Base-by-base conservation (phyloP, 225 moss, liverwort and hornwort species). In the Thuidium tamariscinum region DNA sequence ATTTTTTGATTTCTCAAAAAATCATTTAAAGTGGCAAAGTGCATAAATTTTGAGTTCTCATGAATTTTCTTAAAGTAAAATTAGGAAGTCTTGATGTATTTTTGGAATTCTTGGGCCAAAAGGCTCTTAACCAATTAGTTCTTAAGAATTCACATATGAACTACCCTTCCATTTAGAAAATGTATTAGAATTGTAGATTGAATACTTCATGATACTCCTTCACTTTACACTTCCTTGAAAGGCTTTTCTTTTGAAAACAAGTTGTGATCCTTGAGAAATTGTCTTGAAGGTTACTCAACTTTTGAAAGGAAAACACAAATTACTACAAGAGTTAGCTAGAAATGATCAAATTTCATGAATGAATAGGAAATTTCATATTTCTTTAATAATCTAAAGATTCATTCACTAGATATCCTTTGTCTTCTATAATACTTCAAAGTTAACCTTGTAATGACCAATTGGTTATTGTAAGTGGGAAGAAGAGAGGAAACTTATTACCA, bases 1-100 rank as follows among this genome's bases (percentile, higher is more conserved):
- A 46, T 73, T 9, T 8, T 51, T 0, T 3, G 0, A 0, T 52
- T 8, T 22, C 1, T 74, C 0, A 32, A 74, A 34, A n/a, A 34
- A 74, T 22, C 9, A 74, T 52, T 74, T 4, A 34, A 73, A 74
- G 20, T 21, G 1, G 5, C 3, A 6, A 15, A 75, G 75, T 8
- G 3, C 2, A 52, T n/a, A 36, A 9, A 36, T 36, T 75, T 52
- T 52, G 5, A 51, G 1, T 21, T 34, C 2, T 51, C 0, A 0
- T 51, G n/a, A 75, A 75, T 75, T 36, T 75, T 9, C 23, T 14
- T n/a, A 1, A 36, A 36, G 23, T 54, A 1, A 16, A 36, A n/a
- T 15, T 23, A 5, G 5, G 3, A 15, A 5, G 5, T 22, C 3
- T 54, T 54, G 1, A 36, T 75, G 23, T 5, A 54, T n/a, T 51